Evolutionary conservation across 129 eudicot species (phyloP), one percentile per base, ranked within the genome.

Genomic region (Smallanthus sonchifolius): DNA sequence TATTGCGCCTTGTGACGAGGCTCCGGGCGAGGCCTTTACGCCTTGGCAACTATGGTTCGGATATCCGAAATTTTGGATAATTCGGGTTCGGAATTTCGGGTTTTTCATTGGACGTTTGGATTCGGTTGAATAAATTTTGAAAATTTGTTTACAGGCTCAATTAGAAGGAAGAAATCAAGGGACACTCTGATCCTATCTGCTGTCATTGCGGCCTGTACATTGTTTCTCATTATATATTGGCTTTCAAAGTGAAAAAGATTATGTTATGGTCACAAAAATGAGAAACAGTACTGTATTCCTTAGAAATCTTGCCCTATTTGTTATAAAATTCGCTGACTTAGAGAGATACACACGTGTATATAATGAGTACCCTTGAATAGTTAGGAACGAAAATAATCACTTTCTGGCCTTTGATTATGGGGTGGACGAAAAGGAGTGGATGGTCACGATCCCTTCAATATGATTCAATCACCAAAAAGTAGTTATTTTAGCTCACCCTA

Each of bases 131-230:
- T 55, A 10, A 15, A n/a, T 10, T 54, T 67, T 67, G 43, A 63
- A 19, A 3, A 70, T 45, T 36, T 38, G 35, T 77, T 78, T 67
- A 15, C 87, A 94, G 93, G 98, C 57, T 85, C 98, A 37, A 94
- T 94, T 62, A 88, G 86, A 84, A 88, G 90, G 84, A 94, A 88
- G 86, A 79, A 76, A 68, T 90, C 95, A 45, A 87, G 95, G 83
- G 98, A 93, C 63, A 90, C 98, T 28, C 92, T 87, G 75, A 93
- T 93, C 69, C 86, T 93, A 36, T 79, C 98, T 32, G 91, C 89
- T 42, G 97, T 93, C 35, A 93, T 90, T 74, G 98, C 97, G 14
- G 98, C 95, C 48, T 93, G 98, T 82, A 87, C 96, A 28, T 82
- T 90, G 83, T 90, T 93, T 75, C 92, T 93, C 43, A 87, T 93